phyloP scores from a whole-genome alignment of 1,139 yeast genomes.

The Arxiozyma telluris region DNA sequence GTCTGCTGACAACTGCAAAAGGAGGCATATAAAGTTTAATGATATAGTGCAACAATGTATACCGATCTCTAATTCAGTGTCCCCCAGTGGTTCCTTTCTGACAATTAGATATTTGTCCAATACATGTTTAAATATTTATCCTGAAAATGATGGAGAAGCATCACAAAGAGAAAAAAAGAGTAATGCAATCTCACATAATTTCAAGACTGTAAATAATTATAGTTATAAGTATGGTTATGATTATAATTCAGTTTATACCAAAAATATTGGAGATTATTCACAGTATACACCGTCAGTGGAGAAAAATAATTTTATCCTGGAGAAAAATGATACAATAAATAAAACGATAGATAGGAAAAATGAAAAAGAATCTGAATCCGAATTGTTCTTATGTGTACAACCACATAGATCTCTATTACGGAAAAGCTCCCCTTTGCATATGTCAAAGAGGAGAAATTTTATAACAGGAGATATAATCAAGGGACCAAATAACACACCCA shows the following conservation, averaged over 20 bases:
- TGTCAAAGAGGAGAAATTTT: conserved; percentile 19
- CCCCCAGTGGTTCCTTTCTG: not conserved
- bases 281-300: conserved; percentile 15
- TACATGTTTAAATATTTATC: conserved; percentile 4
- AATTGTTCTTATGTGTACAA: conserved; percentile 3
- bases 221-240: conserved; percentile 83
- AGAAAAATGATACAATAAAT: not conserved
- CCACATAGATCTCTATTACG: conserved; percentile 4
- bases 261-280: conserved; percentile 32
- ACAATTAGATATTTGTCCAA: conserved; percentile 6
- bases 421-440: conserved; percentile 3
- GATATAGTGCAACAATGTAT: conserved; percentile 89
- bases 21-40: conserved; percentile 72
- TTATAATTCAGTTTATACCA: conserved; percentile 69
- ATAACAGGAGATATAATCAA: conserved; percentile 19
- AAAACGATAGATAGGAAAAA: not conserved
- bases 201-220: conserved; percentile 62
- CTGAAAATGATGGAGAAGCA: conserved; percentile 20
- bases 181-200: conserved; percentile 61
- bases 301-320: conserved; percentile 27
- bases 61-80: conserved; percentile 36
- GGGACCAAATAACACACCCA: not conserved
- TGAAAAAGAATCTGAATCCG: not conserved
- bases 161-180: conserved; percentile 10
- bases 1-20: conserved; percentile 4